Evolutionary conservation across 176 grass and related monocot genomes (phyloP).

Genomic region (Eragrostis nindensis): DNA sequence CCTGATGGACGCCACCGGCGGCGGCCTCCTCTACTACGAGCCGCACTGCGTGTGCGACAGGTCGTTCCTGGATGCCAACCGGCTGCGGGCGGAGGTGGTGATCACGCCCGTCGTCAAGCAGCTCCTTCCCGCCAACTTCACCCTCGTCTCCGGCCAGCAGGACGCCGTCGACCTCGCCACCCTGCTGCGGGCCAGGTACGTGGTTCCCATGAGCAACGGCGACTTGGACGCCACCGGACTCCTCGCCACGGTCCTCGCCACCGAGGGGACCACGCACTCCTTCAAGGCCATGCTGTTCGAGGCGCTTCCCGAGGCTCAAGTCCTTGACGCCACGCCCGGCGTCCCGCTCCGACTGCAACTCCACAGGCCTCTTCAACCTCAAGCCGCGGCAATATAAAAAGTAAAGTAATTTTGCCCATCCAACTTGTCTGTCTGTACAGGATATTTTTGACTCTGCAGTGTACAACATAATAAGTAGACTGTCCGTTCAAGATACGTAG

Average conservation of each 20-base stretch:
- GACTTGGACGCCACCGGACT: constrained; percentile 70
- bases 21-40: constrained; percentile 69
- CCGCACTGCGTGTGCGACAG: constrained; percentile 81
- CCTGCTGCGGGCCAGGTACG: constrained; percentile 65
- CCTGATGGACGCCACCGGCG: background rate
- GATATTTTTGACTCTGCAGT: too few relatives aligned
- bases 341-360: constrained; percentile 42
- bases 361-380: too few relatives aligned
- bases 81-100: constrained; percentile 62
- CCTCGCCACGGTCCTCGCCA: constrained; percentile 49
- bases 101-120: constrained; percentile 89
- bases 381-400: too few relatives aligned
- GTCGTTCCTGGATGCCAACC: constrained; percentile 48
- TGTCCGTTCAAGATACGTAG: too few relatives aligned
- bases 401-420: too few relatives aligned
- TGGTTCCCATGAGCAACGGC: constrained; percentile 91
- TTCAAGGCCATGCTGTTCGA: constrained; percentile 70
- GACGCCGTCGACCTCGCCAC: constrained; percentile 78
- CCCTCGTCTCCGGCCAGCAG: constrained; percentile 91
- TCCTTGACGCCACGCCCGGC: constrained; percentile 71
- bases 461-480: too few relatives aligned
- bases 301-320: constrained; percentile 58
- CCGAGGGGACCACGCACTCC: constrained; percentile 59
- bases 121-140: constrained; percentile 74
- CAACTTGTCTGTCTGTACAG: too few relatives aligned